phyloP scores from a whole-genome alignment of 2,329 filamentous ascomycete genomes.

The Alternaria burnsii region DNA sequence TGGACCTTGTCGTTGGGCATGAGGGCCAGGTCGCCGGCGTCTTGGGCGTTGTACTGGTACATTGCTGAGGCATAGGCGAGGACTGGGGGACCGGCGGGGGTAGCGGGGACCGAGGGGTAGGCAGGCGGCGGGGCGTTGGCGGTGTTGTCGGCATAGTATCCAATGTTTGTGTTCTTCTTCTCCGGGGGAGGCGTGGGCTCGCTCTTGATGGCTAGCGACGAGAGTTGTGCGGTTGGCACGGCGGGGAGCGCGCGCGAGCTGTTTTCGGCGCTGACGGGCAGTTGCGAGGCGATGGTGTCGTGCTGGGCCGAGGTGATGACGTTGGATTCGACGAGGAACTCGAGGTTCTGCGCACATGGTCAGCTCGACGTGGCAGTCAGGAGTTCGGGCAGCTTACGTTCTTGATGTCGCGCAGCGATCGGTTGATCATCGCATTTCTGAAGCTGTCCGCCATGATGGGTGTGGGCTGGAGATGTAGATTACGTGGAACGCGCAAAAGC shows the following conservation, averaged over 20 bases:
- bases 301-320: slow-evolving; percentile 79
- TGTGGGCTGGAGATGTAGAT: neutral
- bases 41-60: slow-evolving; percentile 82
- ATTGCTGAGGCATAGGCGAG: slow-evolving; percentile 80
- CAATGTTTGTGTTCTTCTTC: slow-evolving; percentile 52
- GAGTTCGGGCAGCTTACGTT: slow-evolving; percentile 65
- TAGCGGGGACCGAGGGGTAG: slow-evolving; percentile 57
- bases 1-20: slow-evolving; percentile 81
- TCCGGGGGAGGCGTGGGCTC: slow-evolving; percentile 43
- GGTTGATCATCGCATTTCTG: slow-evolving; percentile 73
- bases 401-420: slow-evolving; percentile 87
- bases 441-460: slow-evolving; percentile 54
- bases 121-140: slow-evolving; percentile 55
- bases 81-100: slow-evolving; percentile 61
- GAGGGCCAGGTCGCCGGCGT: slow-evolving; percentile 82
- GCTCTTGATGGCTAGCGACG: slow-evolving; percentile 43
- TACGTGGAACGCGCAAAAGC: neutral
- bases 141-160: slow-evolving; percentile 52
- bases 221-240: slow-evolving; percentile 46
- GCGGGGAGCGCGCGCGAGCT: slow-evolving; percentile 55
- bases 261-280: slow-evolving; percentile 77
- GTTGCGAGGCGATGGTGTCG: slow-evolving; percentile 74
- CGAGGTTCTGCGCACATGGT: slow-evolving; percentile 78
- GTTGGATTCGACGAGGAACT: slow-evolving; percentile 83
- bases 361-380: neutral